Conservation (phyloP, 176 grass and related monocot genomes). For the Aegilops sharonensis region DNA sequence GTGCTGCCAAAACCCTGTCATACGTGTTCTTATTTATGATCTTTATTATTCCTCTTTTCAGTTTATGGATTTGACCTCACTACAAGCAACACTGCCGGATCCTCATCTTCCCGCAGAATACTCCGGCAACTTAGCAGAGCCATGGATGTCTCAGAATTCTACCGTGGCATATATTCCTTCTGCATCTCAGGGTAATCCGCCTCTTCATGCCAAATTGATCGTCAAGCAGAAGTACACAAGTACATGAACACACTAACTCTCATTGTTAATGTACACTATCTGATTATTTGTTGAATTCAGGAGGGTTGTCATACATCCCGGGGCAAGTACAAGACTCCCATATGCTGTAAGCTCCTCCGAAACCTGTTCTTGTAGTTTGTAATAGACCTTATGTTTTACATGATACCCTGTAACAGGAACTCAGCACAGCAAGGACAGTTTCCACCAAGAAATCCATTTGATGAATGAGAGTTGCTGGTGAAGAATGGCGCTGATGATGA, state of each 20-base stretch:
- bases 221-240: neutral
- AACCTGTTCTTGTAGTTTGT: conserved; percentile 2
- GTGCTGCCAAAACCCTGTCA: conserved; percentile 16
- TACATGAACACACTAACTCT: neutral
- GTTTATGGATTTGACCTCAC: conserved; percentile 83
- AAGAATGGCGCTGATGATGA: conserved; percentile 3
- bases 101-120: conserved; percentile 41
- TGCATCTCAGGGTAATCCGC: conserved; percentile 54
- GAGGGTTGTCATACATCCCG: conserved; percentile 48
- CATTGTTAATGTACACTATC: neutral
- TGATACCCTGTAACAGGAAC: conserved; percentile 46
- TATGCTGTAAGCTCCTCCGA: conserved; percentile 56
- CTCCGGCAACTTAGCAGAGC: conserved; percentile 28
- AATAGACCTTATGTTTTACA: conserved; percentile 9
- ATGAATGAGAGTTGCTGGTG: conserved; percentile 49
- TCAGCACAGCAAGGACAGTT: conserved; percentile 55
- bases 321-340: conserved; percentile 46
- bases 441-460: conserved; percentile 79
- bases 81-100: conserved; percentile 65
- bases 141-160: conserved; percentile 63
- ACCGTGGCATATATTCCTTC: conserved; percentile 46
- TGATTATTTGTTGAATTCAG: conserved; percentile 48
- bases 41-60: conserved; percentile 33
- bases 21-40: neutral
- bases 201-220: neutral